Conservation (phyloP, 176 grass and related monocot genomes). For the Elaeis guineensis region DNA sequence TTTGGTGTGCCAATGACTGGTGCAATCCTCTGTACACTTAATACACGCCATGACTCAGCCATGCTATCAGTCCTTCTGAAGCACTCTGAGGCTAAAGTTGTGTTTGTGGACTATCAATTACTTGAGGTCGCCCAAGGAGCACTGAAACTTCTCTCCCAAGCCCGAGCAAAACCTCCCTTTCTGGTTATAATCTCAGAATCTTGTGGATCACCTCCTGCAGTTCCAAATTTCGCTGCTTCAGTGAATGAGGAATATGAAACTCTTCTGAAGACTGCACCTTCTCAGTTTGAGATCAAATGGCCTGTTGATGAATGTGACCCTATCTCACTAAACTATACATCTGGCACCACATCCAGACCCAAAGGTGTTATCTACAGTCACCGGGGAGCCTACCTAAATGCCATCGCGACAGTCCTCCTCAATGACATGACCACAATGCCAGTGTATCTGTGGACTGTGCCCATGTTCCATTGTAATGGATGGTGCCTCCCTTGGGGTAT, state of each 20-base stretch:
- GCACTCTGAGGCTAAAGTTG: slow-evolving; percentile 66
- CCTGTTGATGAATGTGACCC: slow-evolving; percentile 58
- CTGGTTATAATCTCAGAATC: slow-evolving; percentile 43
- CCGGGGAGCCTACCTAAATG: slow-evolving; percentile 60
- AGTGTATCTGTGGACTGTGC: slow-evolving; percentile 75
- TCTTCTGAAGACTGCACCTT: slow-evolving; percentile 19
- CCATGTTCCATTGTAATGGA: slow-evolving; percentile 92
- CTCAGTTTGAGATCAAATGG: slow-evolving; percentile 36
- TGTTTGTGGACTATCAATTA: slow-evolving; percentile 57
- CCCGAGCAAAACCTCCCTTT: slow-evolving; percentile 18
- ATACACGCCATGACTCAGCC: slow-evolving; percentile 59
- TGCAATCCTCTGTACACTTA: slow-evolving; percentile 68
- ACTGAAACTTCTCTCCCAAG: slow-evolving; percentile 35
- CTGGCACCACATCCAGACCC: slow-evolving; percentile 62
- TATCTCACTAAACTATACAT: slow-evolving; percentile 82
- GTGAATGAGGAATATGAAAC: slow-evolving; percentile 46
- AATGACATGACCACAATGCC: slow-evolving; percentile 39
- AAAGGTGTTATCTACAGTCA: slow-evolving; percentile 82
- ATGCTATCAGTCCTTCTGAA: slow-evolving; percentile 51
- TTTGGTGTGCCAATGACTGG: slow-evolving; percentile 71
- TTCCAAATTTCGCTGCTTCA: not conserved
- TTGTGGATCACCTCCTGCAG: not conserved
- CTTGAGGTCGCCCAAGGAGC: slow-evolving; percentile 32
- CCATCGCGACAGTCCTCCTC: slow-evolving; percentile 34
- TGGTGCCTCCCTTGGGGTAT: slow-evolving; percentile 72